phyloP scores from a whole-genome alignment of 208 protist genomes.

The Porcisia deanei region DNA sequence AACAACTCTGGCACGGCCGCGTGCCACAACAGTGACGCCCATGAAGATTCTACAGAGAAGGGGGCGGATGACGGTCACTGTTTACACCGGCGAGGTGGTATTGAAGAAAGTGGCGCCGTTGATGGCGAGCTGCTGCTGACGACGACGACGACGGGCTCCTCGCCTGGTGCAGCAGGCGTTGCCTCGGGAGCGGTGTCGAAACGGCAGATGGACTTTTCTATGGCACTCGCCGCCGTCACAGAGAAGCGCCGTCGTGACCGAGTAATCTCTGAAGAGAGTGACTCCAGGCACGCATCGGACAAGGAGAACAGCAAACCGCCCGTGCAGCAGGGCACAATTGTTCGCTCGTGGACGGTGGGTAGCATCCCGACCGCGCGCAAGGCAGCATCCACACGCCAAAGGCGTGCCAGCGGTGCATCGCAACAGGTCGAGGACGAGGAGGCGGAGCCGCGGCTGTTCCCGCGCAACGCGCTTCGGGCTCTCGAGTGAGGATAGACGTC shows the following conservation, averaged over 20 bases:
- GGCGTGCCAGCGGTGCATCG: not conserved
- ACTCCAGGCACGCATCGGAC: not conserved
- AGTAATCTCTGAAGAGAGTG: conserved; percentile 9
- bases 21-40: not conserved
- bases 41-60: not conserved
- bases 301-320: conserved; percentile 19
- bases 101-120: not conserved
- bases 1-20: not conserved
- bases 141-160: not conserved
- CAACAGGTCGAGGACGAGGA: conserved; percentile 23
- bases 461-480: not conserved
- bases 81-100: not conserved
- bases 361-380: conserved; percentile 24
- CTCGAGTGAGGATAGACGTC: not conserved
- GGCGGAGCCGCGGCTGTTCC: conserved; percentile 29
- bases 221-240: conserved; percentile 37
- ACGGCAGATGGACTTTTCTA: conserved; percentile 39
- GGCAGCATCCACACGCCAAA: not conserved
- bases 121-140: not conserved
- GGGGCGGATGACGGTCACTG: not conserved
- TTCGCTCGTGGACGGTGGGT: conserved; percentile 20
- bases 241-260: conserved; percentile 45
- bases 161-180: not conserved
- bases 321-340: conserved; percentile 10
- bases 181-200: conserved; percentile 10